Base-by-base conservation (phyloP, 2,329 filamentous ascomycete species). In the Metarhizium sp. region DNA sequence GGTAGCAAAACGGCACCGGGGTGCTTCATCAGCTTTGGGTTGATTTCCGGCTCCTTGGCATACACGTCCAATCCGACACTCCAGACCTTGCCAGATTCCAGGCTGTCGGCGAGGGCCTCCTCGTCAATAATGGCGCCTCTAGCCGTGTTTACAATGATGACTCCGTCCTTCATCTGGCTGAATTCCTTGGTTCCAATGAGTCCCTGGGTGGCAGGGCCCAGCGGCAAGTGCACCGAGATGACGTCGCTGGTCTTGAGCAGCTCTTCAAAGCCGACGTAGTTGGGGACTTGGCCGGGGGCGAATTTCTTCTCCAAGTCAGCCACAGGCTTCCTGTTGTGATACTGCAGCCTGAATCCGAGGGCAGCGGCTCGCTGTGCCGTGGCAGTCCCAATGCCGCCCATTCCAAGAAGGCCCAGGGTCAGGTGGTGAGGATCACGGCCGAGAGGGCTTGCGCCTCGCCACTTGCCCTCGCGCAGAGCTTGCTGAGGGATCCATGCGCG, bases 391-490 rank as follows among this genome's bases (percentile, higher is more conserved):
- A 84, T 84, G 10, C 80, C 78, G 30, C 81, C 81, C 78, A 83
- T 81, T 11, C 80, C 81, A 2, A 84, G 67, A 55, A 84, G 79
- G 5, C 79, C 80, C 71, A 48, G 75, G 73, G 53, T 81, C 67
- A 88, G 87, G 25, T 84, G 84, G 63, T 86, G 72, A 0, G 86
- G 86, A 62, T 89, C 85, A 62, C 85, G 84, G 2, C 85, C 86
- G 2, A 77, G 68, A 14, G 57, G 53, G 6, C 71, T 66, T 2
- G 81, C 84, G 57, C 76, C 75, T 32, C 65, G 61, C 80, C 84
- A 90, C 49, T 81, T 73, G 0, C 79, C 79, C 20, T 78, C 69
- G 16, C 86, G 77, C 10, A 88, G 71, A 2, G 77, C 75, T 4
- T 74, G 62, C 72, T 88, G 81, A 43, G 81, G 60, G 1, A 76